Base-by-base conservation (phyloP, 345 rosid genomes). In the Populus tremula region DNA sequence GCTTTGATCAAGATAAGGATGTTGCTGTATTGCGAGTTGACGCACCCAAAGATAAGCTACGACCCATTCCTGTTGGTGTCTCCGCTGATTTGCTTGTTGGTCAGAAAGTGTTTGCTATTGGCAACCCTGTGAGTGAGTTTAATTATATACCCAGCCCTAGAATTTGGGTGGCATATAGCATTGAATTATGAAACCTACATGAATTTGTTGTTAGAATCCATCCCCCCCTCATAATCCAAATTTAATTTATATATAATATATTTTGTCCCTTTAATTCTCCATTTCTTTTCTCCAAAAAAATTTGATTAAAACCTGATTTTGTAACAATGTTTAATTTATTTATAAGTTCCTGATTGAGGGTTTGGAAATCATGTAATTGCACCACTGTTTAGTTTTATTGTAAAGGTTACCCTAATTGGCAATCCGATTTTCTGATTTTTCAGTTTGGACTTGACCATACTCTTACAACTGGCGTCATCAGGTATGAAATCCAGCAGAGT, bases 391-490 rank as follows among this genome's bases (percentile, higher is more conserved):
- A 1, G 25, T 41, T 69, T 29, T 36, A 27, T 53, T 67, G 53
- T 11, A 35, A 67, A 39, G 31, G 43, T 78, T 39, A 21, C 8
- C 12, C 62, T 29, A 49, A 25, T 33, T 13, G 27, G 35, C 64
- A 62, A 66, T 61, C 41, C 38, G 69, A 79, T 74, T 62, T 53
- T 11, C 70, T 82, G 7, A 77, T 68, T 76, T 73, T 82, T 86
- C 89, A 95, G 98, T 95, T 95, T 86, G 99, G 99, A 79, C 94
- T 95, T 72, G 98, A 95, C 84, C 98, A 95, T 71, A 95, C 98
- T 27, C 93, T 95, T 43, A 95, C 99, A 56, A 95, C 97, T 74
- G 99, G 98, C 31, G 98, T 95, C 72, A 95, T 95, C 81, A 95
- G 98, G 99, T 95, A 84, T 12, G 71, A 67, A 63, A 20, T 61